phyloP scores from a whole-genome alignment of 805 yeast species.

The Wickerhamomyces chambardii region DNA sequence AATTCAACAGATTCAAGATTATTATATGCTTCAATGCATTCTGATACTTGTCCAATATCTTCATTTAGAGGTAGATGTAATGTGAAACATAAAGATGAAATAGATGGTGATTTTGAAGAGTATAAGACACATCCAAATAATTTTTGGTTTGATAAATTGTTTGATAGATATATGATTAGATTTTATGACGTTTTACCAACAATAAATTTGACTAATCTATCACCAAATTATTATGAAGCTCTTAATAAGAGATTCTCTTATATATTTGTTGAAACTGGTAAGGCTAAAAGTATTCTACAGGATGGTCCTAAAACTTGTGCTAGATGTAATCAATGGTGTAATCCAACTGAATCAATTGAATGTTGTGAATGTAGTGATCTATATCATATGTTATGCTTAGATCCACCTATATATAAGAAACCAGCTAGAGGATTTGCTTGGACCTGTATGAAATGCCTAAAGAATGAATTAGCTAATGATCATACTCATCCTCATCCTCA shows the following conservation, averaged over 20 bases:
- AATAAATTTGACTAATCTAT: constrained; percentile 41
- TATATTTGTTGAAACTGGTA: constrained; percentile 64
- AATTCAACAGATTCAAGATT: constrained; percentile 63
- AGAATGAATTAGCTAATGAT: constrained; percentile 23
- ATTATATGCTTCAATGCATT: constrained; percentile 77
- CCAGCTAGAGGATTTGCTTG: constrained; percentile 87
- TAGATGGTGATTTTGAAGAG: constrained; percentile 37
- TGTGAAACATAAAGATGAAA: constrained; percentile 62
- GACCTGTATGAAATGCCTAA: constrained; percentile 80
- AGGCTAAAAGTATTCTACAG: constrained; percentile 51
- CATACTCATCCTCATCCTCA: too few relatives aligned
- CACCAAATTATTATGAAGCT: constrained; percentile 51
- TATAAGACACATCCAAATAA: constrained; percentile 53
- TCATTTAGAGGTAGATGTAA: constrained; percentile 69
- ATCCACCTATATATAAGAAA: constrained; percentile 72
- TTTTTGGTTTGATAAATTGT: constrained; percentile 80
- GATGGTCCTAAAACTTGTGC: constrained; percentile 59
- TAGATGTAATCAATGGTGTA: constrained; percentile 81
- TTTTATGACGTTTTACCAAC: constrained; percentile 77
- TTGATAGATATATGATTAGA: constrained; percentile 77
- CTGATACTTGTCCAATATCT: constrained; percentile 70
- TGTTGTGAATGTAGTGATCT: constrained; percentile 70
- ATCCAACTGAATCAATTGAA: constrained; percentile 57
- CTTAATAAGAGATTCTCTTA: constrained; percentile 61
- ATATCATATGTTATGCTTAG: constrained; percentile 78